Base-by-base conservation (phyloP, 2,329 filamentous ascomycete species). In the Aspergillus ibericus region DNA sequence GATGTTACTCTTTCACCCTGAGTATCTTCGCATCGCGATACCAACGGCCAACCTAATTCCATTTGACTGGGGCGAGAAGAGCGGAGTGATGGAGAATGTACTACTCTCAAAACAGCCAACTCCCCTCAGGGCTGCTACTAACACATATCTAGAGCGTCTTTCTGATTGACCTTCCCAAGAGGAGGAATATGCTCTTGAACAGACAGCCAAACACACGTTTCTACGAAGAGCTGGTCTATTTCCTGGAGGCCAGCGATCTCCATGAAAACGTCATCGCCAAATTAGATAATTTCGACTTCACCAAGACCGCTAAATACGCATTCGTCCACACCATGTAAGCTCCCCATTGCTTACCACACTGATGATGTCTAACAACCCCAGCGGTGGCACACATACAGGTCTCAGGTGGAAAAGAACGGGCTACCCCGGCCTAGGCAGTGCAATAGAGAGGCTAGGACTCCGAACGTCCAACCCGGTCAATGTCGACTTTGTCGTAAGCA, bases 31-130 rank as follows among this genome's bases (percentile, higher is more conserved):
- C 6, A 82, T 99, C 46, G 93, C 89, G 1, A 81, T 98, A 1
- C 92, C 95, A 0, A 93, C 89, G 3, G 95, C 92, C 1, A 99
- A 99, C 68, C 79, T 97, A 50, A 87, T 90, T 12, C 82, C 85
- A 7, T 92, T 90, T 68, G 93, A 99, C 71, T 98, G 95, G 93
- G 93, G 93, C 9, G 91, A 96, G 72, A 83, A 82, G 1, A 91
- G 91, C 6, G 72, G 76, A 1, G 77, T 87, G 2, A 90, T 96
- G 87, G 93, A 97, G 75, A 97, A 96, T 74, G 88, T 89, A 69
- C 59, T 82, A 10, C 18, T 2, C 32, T 27, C 18, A n/a, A 16
- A 12, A 36, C 22, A 27, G 7, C 16, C 44, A 29, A 16, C 8
- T 12, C 29, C 4, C 15, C 32, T 18, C 12, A 25, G 16, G 15